Evolutionary conservation across 108 stramenopile species (phyloP).

Genomic region (Cyclostephanos invisitatus): DNA sequence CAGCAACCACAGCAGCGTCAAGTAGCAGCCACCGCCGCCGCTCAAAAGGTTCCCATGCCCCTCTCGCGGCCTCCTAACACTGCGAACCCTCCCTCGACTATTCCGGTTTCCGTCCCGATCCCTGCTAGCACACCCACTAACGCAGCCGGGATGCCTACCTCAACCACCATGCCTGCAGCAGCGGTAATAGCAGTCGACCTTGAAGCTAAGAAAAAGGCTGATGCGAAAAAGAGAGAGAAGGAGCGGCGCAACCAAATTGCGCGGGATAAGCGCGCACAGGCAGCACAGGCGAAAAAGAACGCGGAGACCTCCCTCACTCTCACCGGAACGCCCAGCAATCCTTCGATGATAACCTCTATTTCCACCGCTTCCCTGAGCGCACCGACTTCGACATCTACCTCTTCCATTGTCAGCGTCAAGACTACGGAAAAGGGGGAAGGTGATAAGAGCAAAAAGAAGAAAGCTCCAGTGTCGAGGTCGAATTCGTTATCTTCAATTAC

Average conservation of each 20-base stretch:
- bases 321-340: not conserved
- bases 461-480: conserved; percentile 4
- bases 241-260: conserved; percentile 21
- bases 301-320: not conserved
- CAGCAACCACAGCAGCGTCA: conserved; percentile 21
- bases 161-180: conserved; percentile 6
- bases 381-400: conserved; percentile 7
- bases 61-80: not conserved
- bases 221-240: conserved; percentile 18
- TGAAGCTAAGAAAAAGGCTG: not conserved
- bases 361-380: conserved; percentile 10
- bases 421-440: conserved; percentile 24
- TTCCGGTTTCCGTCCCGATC: not conserved
- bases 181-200: not conserved
- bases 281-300: conserved; percentile 35
- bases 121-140: conserved; percentile 8
- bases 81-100: conserved; percentile 1
- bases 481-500: conserved; percentile 26
- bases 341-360: conserved; percentile 1
- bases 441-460: conserved; percentile 15
- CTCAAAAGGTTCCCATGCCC: conserved; percentile 27
- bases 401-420: not conserved
- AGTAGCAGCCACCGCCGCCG: conserved; percentile 4
- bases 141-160: conserved; percentile 13
- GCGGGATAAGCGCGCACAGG: conserved; percentile 28